phyloP scores from a whole-genome alignment of 2,329 filamentous ascomycete species.

The Allantophomopsis lycopodina region DNA sequence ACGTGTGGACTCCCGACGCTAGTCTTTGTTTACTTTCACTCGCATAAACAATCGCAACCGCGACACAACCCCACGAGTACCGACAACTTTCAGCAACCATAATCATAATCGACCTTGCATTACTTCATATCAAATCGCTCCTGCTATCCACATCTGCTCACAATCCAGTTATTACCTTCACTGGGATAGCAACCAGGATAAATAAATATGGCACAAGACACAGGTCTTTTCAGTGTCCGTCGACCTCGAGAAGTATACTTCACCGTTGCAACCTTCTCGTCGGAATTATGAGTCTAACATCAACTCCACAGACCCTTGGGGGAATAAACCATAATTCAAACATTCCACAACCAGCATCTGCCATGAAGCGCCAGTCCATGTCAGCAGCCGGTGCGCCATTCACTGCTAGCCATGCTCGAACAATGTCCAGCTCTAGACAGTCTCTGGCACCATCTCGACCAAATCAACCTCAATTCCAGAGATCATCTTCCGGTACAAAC shows the following conservation, averaged over 20 bases:
- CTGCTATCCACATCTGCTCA: neutral
- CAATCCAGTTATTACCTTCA: neutral
- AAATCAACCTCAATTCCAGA: constrained; percentile 75
- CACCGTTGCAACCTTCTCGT: neutral
- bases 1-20: too few species aligned
- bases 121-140: neutral
- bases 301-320: constrained; percentile 58
- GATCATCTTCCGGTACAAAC: constrained; percentile 72
- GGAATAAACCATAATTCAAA: constrained; percentile 70
- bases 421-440: constrained; percentile 70
- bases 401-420: constrained; percentile 62
- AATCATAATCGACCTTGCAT: neutral
- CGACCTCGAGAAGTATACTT: constrained; percentile 68
- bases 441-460: constrained; percentile 76
- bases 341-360: constrained; percentile 82
- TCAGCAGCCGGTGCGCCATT: constrained; percentile 56
- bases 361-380: constrained; percentile 75
- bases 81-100: too few species aligned
- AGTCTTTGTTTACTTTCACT: too few species aligned
- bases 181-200: neutral
- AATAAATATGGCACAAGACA: constrained; percentile 60
- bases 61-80: constrained; percentile 1
- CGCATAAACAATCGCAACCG: too few species aligned
- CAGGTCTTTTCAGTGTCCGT: constrained; percentile 80
- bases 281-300: constrained; percentile 3